These are phyloP conservation scores for Apiospora hydei DNA, from an alignment of 2,329 filamentous ascomycete genomes.

Conservation along the genomic window DNA sequence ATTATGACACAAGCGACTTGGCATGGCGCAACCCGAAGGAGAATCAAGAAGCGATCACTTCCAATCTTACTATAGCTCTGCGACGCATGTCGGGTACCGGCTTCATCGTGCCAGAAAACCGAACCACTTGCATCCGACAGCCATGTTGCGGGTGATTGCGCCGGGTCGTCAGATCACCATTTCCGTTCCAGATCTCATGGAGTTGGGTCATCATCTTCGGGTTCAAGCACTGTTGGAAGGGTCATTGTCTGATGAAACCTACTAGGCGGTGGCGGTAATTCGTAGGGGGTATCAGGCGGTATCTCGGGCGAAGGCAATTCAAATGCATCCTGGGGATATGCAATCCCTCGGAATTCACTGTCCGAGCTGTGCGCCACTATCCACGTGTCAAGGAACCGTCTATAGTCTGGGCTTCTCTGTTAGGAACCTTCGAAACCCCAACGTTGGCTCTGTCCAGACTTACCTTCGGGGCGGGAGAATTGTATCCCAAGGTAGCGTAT, in stretches of 20 bases:
- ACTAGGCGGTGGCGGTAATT: constrained; percentile 29
- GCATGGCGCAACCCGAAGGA: constrained; percentile 2
- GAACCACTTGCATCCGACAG: constrained; percentile 8
- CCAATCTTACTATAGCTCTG: background rate
- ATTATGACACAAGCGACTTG: constrained; percentile 7
- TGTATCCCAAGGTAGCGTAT: constrained; percentile 59
- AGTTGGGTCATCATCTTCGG: constrained; percentile 25
- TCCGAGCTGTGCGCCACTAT: constrained; percentile 54
- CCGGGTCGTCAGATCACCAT: background rate
- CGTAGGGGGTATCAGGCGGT: constrained; percentile 39
- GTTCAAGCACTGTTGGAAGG: constrained; percentile 26
- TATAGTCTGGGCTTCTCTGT: constrained; percentile 47
- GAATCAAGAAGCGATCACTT: background rate
- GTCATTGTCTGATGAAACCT: constrained; percentile 24
- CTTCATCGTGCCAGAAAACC: constrained; percentile 11
- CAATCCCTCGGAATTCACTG: constrained; percentile 53
- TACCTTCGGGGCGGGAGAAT: constrained; percentile 57
- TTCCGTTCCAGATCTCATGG: constrained; percentile 21
- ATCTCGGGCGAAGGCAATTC: constrained; percentile 57
- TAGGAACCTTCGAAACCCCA: background rate
- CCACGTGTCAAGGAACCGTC: constrained; percentile 56
- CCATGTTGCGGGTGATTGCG: background rate
- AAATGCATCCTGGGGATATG: constrained; percentile 54
- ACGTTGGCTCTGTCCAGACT: constrained; percentile 27
- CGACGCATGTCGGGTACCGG: background rate